Percentiles rank a stretch among this genome's conserved stretches.
These are phyloP conservation scores for Entomortierella beljakovae DNA, from an alignment of 192 early-diverging fungal species.

Conservation along the genomic window DNA sequence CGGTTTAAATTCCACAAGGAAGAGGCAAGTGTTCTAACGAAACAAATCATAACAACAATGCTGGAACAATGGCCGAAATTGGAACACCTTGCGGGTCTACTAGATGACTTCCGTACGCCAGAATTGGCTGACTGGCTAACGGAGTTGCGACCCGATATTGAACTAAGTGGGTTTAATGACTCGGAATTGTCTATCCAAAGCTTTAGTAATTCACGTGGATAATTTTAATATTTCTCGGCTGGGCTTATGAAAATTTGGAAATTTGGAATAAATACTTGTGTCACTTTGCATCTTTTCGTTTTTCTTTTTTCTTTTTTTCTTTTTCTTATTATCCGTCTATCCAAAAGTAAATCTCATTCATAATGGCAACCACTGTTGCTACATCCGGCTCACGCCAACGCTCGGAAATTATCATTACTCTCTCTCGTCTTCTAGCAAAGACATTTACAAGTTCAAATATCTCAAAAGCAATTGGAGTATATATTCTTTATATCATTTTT, in stretches of 20 bases:
- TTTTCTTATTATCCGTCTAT: not conserved
- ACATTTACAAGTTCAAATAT: conserved; percentile 6
- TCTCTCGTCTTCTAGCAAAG: not conserved
- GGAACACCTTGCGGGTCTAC: conserved; percentile 9
- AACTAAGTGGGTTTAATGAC: not conserved
- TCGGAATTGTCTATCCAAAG: no score
- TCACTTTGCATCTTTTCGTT: not conserved
- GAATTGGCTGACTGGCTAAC: not conserved
- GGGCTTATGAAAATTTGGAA: no score
- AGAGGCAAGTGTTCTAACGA: not conserved
- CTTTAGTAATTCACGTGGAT: no score
- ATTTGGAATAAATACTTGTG: no score
- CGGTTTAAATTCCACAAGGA: conserved; percentile 10
- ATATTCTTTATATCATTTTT: conserved; percentile 21
- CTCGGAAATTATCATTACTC: not conserved
- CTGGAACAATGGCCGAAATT: conserved; percentile 10
- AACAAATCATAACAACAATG: not conserved
- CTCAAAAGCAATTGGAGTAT: conserved; percentile 13
- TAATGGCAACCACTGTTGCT: not conserved
- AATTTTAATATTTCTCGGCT: no score
- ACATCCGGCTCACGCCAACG: not conserved
- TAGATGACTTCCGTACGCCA: not conserved
- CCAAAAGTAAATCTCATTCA: not conserved
- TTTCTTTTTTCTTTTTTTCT: not conserved
- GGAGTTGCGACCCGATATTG: conserved; percentile 1